phyloP scores from a whole-genome alignment of 768 basidiomycete genomes.

The Russula abietina region DNA sequence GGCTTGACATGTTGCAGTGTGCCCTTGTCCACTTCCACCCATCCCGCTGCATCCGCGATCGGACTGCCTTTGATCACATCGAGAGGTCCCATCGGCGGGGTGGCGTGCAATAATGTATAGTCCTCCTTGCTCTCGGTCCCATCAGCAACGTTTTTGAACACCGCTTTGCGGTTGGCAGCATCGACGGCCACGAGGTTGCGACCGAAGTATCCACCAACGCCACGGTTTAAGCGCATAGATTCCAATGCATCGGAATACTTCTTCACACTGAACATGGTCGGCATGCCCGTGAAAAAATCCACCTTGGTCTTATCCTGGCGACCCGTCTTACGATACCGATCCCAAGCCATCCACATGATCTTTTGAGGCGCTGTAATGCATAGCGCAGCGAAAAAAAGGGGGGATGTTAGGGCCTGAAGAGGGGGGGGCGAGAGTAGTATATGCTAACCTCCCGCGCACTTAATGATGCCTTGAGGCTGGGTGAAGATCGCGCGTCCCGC shows the following conservation, averaged over 20 bases:
- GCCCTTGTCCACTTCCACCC: slow-evolving; percentile 79
- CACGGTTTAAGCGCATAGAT: slow-evolving; percentile 66
- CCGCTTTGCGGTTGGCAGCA: slow-evolving; percentile 63
- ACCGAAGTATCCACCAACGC: slow-evolving; percentile 73
- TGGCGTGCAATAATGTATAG: slow-evolving; percentile 79
- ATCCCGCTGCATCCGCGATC: slow-evolving; percentile 75
- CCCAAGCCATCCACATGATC: slow-evolving; percentile 98
- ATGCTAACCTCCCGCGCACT: slow-evolving; percentile 79
- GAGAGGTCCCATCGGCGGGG: slow-evolving; percentile 89
- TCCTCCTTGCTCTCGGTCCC: slow-evolving; percentile 62
- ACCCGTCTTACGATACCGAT: slow-evolving; percentile 59
- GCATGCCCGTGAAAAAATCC: slow-evolving; percentile 87
- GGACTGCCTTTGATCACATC: slow-evolving; percentile 73
- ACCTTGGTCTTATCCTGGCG: slow-evolving; percentile 53
- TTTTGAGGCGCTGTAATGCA: slow-evolving; percentile 65
- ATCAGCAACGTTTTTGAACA: slow-evolving; percentile 69
- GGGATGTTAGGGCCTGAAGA: background rate
- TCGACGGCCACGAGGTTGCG: slow-evolving; percentile 81
- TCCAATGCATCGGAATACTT: slow-evolving; percentile 91
- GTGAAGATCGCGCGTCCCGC: slow-evolving; percentile 88
- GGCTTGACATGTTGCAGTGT: slow-evolving; percentile 84
- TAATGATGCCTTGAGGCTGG: slow-evolving; percentile 87
- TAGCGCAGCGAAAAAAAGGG: background rate
- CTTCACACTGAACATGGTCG: slow-evolving; percentile 93
- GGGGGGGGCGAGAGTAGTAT: no score